phyloP scores from a whole-genome alignment of 257 asterid genomes.

The Fraxinus cuspidata region DNA sequence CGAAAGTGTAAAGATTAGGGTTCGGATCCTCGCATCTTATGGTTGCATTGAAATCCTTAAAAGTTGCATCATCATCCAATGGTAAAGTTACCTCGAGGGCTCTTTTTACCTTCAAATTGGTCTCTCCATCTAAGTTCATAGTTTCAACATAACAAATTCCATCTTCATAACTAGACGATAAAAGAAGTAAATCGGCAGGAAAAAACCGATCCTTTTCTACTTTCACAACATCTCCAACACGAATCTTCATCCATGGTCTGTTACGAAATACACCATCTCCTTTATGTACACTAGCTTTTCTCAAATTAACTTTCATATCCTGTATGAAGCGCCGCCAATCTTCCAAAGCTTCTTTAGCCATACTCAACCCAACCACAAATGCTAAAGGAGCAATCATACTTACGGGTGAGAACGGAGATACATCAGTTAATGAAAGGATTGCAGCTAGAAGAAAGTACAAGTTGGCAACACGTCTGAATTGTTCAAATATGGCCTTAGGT shows the following conservation, averaged over 20 bases:
- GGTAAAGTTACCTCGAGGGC: slow-evolving; percentile 69
- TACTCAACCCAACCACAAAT: slow-evolving; percentile 93
- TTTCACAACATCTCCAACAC: slow-evolving; percentile 85
- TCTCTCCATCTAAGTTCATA: slow-evolving; percentile 97
- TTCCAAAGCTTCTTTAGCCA: slow-evolving; percentile 96
- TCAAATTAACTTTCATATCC: slow-evolving; percentile 89
- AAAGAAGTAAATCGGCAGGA: slow-evolving; percentile 87
- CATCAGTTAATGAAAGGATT: slow-evolving; percentile 72
- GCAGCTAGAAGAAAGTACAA: slow-evolving; percentile 92
- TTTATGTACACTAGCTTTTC: slow-evolving; percentile 69
- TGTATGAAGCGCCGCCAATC: slow-evolving; percentile 93
- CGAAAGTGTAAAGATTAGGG: slow-evolving; percentile 81
- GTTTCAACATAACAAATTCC: slow-evolving; percentile 97
- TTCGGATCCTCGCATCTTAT: slow-evolving; percentile 95
- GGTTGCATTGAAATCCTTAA: slow-evolving; percentile 71
- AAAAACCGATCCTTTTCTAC: slow-evolving; percentile 87
- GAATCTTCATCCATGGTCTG: slow-evolving; percentile 88
- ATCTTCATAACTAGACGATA: slow-evolving; percentile 87
- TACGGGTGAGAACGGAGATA: slow-evolving; percentile 74
- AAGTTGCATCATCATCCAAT: slow-evolving; percentile 62
- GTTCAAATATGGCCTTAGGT: slow-evolving; percentile 93
- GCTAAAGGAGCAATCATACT: slow-evolving; percentile 94
- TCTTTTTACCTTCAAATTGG: slow-evolving; percentile 89
- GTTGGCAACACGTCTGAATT: slow-evolving; percentile 93
- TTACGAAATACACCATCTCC: slow-evolving; percentile 62